Evolutionary conservation across 1,284 basidiomycete genomes (phyloP).

Genomic region (Malassezia nana): DNA sequence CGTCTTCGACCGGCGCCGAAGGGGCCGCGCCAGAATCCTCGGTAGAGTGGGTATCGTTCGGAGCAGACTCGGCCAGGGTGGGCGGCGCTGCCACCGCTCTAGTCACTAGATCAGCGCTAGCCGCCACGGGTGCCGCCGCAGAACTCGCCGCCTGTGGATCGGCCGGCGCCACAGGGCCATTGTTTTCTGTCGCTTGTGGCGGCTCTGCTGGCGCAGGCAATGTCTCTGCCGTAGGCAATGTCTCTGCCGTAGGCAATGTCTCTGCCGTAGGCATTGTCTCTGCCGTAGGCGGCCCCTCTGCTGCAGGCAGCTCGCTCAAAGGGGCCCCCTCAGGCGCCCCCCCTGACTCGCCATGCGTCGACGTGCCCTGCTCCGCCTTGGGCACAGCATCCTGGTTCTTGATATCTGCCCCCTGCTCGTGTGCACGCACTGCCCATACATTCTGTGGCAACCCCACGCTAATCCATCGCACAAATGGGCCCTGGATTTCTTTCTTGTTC

Average conservation of each 20-base stretch:
- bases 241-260: too few species aligned
- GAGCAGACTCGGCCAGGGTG: neutral
- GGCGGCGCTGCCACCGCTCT: too few species aligned
- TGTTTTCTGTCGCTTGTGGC: neutral
- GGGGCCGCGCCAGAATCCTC: neutral
- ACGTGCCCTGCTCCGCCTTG: neutral
- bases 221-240: too few species aligned
- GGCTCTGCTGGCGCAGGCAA: neutral
- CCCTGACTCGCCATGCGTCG: too few species aligned
- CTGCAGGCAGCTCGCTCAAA: neutral
- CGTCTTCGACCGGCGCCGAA: neutral
- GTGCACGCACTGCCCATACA: neutral
- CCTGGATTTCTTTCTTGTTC: conserved; percentile 56
- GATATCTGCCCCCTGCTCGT: neutral
- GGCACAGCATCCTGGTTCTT: neutral
- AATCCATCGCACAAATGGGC: conserved; percentile 64
- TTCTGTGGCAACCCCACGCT: conserved; percentile 51
- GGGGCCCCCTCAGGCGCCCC: too few species aligned
- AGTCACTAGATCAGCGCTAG: too few species aligned
- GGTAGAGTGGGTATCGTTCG: neutral
- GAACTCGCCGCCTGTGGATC: too few species aligned
- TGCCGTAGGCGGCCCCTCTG: neutral
- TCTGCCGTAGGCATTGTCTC: neutral
- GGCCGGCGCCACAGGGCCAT: neutral
- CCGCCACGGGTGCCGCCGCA: neutral